phyloP scores from a whole-genome alignment of 768 basidiomycete species.

The Agaricus bisporus region DNA sequence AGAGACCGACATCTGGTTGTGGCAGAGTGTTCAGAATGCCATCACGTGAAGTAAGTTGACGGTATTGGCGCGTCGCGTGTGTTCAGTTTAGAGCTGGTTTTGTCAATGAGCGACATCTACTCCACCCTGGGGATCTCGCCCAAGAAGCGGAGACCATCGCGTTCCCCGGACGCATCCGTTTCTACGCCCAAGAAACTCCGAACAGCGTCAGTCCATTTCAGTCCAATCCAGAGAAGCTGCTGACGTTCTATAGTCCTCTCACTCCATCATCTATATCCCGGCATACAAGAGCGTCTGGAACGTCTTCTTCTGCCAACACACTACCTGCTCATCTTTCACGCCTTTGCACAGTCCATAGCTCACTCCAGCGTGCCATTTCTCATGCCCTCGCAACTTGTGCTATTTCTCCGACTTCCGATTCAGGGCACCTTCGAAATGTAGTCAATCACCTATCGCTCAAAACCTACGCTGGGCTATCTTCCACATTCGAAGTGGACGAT shows the following conservation, averaged over 20 bases:
- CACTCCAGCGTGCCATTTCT: slow-evolving; percentile 76
- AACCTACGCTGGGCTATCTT: slow-evolving; percentile 61
- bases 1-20: background rate
- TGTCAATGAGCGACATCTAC: slow-evolving; percentile 54
- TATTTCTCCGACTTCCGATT: slow-evolving; percentile 69
- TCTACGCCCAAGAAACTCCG: slow-evolving; percentile 69
- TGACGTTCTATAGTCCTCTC: slow-evolving; percentile 35
- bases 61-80: slow-evolving; percentile 13
- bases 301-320: slow-evolving; percentile 15
- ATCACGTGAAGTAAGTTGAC: too few relatives aligned
- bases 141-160: slow-evolving; percentile 57
- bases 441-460: slow-evolving; percentile 69
- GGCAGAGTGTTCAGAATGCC: too few relatives aligned
- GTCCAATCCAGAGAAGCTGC: background rate
- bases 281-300: slow-evolving; percentile 12
- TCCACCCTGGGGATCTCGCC: slow-evolving; percentile 60
- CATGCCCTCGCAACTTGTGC: slow-evolving; percentile 82
- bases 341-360: slow-evolving; percentile 57
- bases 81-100: slow-evolving; percentile 18
- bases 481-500: slow-evolving; percentile 63
- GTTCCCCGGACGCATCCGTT: slow-evolving; percentile 46
- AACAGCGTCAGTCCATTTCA: slow-evolving; percentile 34
- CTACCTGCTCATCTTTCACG: slow-evolving; percentile 58
- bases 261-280: slow-evolving; percentile 47
- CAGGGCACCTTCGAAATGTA: slow-evolving; percentile 70